These are phyloP conservation scores for Microcyclospora pomicola DNA, from an alignment of 2,329 filamentous ascomycete genomes.

Conservation along the genomic window DNA sequence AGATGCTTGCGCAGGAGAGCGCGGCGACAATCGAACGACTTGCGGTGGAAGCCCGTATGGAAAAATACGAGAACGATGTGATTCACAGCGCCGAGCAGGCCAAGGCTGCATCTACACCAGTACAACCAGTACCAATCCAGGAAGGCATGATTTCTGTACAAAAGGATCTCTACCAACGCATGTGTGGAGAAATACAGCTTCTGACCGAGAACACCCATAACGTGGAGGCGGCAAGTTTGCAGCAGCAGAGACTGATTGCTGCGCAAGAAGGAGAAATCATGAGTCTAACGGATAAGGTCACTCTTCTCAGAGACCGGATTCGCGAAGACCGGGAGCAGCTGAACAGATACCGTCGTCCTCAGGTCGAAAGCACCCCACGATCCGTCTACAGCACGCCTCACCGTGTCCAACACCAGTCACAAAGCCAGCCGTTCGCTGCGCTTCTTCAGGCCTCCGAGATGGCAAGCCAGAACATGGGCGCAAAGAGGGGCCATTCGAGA, in stretches of 20 bases:
- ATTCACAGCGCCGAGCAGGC: slow-evolving; percentile 59
- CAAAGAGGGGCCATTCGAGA: slow-evolving; percentile 52
- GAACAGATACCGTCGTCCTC: slow-evolving; percentile 57
- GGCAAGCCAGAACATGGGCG: slow-evolving; percentile 56
- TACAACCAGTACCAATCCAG: slow-evolving; percentile 33
- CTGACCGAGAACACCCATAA: slow-evolving; percentile 52
- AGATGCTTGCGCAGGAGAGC: slow-evolving; percentile 69
- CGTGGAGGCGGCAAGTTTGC: slow-evolving; percentile 51
- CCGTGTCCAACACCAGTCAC: slow-evolving; percentile 11
- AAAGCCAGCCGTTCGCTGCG: slow-evolving; percentile 48
- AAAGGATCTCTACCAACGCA: slow-evolving; percentile 42
- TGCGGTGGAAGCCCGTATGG: slow-evolving; percentile 82
- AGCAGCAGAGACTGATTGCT: slow-evolving; percentile 65
- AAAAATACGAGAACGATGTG: slow-evolving; percentile 74
- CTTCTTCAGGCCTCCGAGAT: slow-evolving; percentile 63
- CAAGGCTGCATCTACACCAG: slow-evolving; percentile 37
- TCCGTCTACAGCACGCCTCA: slow-evolving; percentile 26
- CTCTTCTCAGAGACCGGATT: slow-evolving; percentile 67
- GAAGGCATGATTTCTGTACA: slow-evolving; percentile 24
- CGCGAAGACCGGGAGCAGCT: slow-evolving; percentile 82
- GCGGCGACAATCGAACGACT: slow-evolving; percentile 75
- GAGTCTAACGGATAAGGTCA: slow-evolving; percentile 59
- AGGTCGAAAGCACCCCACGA: slow-evolving; percentile 45
- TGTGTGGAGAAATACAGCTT: slow-evolving; percentile 42
- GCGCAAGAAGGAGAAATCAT: slow-evolving; percentile 62